Evolutionary conservation across 257 asterid genomes (phyloP), one percentile per base, ranked within the genome.

Genomic region (Solanum etuberosum): DNA sequence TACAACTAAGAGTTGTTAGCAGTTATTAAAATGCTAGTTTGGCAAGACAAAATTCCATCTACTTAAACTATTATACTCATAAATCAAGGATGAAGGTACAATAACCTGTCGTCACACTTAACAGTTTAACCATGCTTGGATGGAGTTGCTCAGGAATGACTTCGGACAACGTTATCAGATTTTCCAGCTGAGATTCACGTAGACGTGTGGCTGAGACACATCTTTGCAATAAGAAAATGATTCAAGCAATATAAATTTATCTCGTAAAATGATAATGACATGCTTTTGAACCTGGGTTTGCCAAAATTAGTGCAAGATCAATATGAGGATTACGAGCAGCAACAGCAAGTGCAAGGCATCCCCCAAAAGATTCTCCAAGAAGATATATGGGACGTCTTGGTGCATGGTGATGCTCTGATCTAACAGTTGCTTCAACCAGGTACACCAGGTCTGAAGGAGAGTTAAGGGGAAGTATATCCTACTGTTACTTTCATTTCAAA

Each of bases 311-410:
- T 61, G 92, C 59, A 57, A 96, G 96, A 90, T 95, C 94, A 83
- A 96, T 90, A 34, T 93, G 89, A 7, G 96, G 94, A 88, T 92
- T 96, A 51, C 96, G 92, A 23, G 98, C 93, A 89, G 98, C 99
- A 92, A 96, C 93, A 87, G 95, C 93, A 46, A 95, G 93, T 1
- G 98, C 96, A 40, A 96, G 92, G 90, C 98, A 94, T 88, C 91
- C 97, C 71, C 99, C 98, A 65, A 95, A 89, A 35, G 98, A 95
- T 76, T 95, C 96, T 57, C 96, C 99, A 83, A 95, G 91, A 42
- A 96, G 94, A 92, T 96, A 96, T 85, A 96, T 92, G 11, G 99
- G 98, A 70, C 93, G 89, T 23, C 89, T 89, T 35, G 94, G 97
- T 43, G 90, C 88, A 68, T 88, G 89, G 7, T 83, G 86, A 89